Base-by-base conservation (phyloP, 805 yeast species). In the Yamadazyma nakazawae region DNA sequence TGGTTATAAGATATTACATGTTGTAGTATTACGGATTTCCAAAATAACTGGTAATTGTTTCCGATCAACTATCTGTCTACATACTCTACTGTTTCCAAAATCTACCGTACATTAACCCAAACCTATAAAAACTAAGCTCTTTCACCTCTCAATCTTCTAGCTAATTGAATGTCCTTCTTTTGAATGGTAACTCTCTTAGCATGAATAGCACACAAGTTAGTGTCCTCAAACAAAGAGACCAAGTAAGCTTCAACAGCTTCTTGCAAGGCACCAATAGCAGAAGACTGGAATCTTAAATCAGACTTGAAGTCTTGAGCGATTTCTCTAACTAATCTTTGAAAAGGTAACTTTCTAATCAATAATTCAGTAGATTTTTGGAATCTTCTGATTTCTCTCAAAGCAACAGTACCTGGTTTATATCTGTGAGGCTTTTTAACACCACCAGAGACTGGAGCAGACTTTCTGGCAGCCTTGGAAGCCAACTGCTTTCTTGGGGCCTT, bases 121-220 rank as follows among this genome's bases (percentile, higher is more conserved):
- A 39, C 41, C 36, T 19, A 28, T 17, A n/a, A n/a, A 39, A 26
- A 13, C 49, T 82, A 87, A 59, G 92, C 81, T 84, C 94, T 85
- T 79, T 87, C 96, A 74, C 97, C 98, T 78, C 97, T 85, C 70
- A 92, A 83, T 80, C 98, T 87, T 79, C 97, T 87, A 59, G 98
- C 99, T 68, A 92, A 81, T 69, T 91, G 96, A 70, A 92, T 88
- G 74, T 92, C 99, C 78, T 91, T 91, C 88, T 90, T 92, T 81
- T 89, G 96, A 66, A 92, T 89, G 56, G 99, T 92, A 61, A 92
- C 98, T 78, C 99, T 86, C 84, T 94, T 92, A 64, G 98, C 99
- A 75, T 92, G 99, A 60, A 90, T 88, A 56, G 98, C 97, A 78
- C 97, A 94, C 78, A 92, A 81, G 80, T 91, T 92, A 57, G 98